Percentiles rank a stretch among this genome's conserved stretches.
Evolutionary conservation across 2,329 filamentous ascomycete species (phyloP).

Genomic region (Nannizzia gypsea): DNA sequence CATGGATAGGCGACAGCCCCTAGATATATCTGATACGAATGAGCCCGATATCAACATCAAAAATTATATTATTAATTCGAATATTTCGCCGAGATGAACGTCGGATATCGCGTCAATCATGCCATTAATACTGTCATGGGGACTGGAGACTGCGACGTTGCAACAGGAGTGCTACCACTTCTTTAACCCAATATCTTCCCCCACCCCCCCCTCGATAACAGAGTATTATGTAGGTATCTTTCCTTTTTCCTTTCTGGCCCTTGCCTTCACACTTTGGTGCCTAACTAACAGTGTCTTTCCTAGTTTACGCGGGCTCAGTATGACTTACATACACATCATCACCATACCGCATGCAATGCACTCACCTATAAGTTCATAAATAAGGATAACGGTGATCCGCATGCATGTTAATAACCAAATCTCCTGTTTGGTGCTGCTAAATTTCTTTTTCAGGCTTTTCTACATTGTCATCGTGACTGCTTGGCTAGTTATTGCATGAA

Average conservation of each 20-base stretch:
- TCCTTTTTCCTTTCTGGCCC: not conserved
- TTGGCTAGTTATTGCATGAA: not conserved
- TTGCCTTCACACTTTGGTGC: not conserved
- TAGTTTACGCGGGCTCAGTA: not conserved
- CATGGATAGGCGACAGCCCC: constrained; percentile 3
- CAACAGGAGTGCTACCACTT: not conserved
- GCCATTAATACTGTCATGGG: not conserved
- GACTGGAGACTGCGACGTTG: not conserved
- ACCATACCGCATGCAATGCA: not conserved
- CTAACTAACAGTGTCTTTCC: not conserved
- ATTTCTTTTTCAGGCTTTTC: not conserved
- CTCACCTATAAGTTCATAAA: not conserved
- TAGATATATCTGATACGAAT: constrained; percentile 1
- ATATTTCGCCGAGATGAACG: not conserved
- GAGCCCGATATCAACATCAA: not conserved
- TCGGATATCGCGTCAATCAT: not conserved
- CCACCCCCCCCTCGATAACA: not conserved
- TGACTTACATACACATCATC: not conserved
- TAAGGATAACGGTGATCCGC: not conserved
- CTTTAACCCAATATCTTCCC: not conserved
- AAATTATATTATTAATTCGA: not conserved
- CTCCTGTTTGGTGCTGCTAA: not conserved
- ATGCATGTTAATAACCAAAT: constrained; percentile 4
- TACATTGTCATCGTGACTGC: not conserved
- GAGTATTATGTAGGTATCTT: not conserved